phyloP scores from a whole-genome alignment of 2,329 filamentous ascomycete genomes.

The Dichotomopilus funicola region DNA sequence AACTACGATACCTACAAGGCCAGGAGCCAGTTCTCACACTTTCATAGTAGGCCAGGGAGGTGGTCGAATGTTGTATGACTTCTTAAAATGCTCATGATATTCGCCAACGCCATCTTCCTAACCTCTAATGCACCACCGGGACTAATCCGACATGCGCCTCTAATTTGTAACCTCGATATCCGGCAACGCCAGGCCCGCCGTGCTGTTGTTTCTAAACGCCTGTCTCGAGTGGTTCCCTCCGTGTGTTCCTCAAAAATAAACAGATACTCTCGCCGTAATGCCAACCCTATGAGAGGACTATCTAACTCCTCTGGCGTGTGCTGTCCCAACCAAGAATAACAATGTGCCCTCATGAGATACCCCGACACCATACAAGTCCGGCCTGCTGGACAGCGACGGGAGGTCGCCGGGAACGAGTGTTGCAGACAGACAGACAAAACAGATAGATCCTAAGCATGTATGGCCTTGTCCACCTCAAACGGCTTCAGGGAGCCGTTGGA shows the following conservation, averaged over 20 bases:
- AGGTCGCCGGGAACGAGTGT: too few species aligned
- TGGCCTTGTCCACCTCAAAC: slow-evolving; percentile 39
- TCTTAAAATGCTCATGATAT: not conserved
- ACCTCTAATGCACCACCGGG: not conserved
- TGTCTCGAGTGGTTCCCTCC: slow-evolving; percentile 9
- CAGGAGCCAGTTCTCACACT: too few species aligned
- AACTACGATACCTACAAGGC: too few species aligned
- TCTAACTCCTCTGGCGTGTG: slow-evolving; percentile 43
- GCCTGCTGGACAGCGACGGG: not conserved
- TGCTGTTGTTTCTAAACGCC: slow-evolving; percentile 19
- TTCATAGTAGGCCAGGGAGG: too few species aligned
- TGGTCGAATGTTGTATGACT: too few species aligned
- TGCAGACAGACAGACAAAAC: too few species aligned
- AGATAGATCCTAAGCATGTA: slow-evolving; percentile 37
- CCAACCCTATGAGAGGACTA: slow-evolving; percentile 36
- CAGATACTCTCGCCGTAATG: slow-evolving; percentile 22
- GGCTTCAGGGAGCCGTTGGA: slow-evolving; percentile 35
- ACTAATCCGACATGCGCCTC: not conserved
- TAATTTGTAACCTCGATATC: slow-evolving; percentile 3
- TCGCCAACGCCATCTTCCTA: slow-evolving; percentile 8
- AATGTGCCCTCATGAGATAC: slow-evolving; percentile 9
- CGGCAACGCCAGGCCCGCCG: slow-evolving; percentile 9
- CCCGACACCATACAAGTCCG: not conserved
- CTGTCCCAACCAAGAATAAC: slow-evolving; percentile 26
- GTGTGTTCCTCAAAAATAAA: slow-evolving; percentile 18